Evolutionary conservation across 768 basidiomycete species (phyloP).

Genomic region (Boletus coccyginus): DNA sequence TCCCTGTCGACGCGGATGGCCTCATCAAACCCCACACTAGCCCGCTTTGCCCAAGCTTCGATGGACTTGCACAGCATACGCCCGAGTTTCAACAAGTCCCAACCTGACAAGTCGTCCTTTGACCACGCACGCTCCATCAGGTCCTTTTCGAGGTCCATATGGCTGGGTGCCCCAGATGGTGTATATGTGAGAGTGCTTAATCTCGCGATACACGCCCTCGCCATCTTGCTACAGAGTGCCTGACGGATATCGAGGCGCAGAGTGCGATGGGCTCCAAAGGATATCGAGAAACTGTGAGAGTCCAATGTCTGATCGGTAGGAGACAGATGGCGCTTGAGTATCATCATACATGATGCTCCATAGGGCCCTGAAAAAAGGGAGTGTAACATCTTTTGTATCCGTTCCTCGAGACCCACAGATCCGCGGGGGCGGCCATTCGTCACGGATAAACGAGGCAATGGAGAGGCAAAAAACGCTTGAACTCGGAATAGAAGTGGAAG

Average conservation of each 20-base stretch:
- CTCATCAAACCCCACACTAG: slow-evolving; percentile 27
- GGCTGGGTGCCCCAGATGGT: slow-evolving; percentile 55
- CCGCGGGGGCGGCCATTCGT: slow-evolving; percentile 35
- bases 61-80: slow-evolving; percentile 52
- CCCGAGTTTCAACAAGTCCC: slow-evolving; percentile 63
- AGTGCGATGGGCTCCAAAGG: slow-evolving; percentile 60
- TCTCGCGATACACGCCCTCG: slow-evolving; percentile 61
- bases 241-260: slow-evolving; percentile 63
- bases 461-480: slow-evolving; percentile 60
- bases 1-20: slow-evolving; percentile 41
- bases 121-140: slow-evolving; percentile 75
- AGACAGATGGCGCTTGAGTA: slow-evolving; percentile 57
- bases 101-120: slow-evolving; percentile 61
- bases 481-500: slow-evolving; percentile 74
- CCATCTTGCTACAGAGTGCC: slow-evolving; percentile 58
- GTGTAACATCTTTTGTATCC: slow-evolving; percentile 54
- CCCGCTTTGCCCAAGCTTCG: slow-evolving; percentile 53
- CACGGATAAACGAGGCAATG: slow-evolving; percentile 67
- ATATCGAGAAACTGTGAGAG: slow-evolving; percentile 35
- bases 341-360: slow-evolving; percentile 58
- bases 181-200: slow-evolving; percentile 52
- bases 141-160: slow-evolving; percentile 58
- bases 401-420: slow-evolving; percentile 45
- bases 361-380: slow-evolving; percentile 64
- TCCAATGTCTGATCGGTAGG: slow-evolving; percentile 27